Conservation (phyloP, 352 stramenopile species). For the Peronospora destructor region DNA sequence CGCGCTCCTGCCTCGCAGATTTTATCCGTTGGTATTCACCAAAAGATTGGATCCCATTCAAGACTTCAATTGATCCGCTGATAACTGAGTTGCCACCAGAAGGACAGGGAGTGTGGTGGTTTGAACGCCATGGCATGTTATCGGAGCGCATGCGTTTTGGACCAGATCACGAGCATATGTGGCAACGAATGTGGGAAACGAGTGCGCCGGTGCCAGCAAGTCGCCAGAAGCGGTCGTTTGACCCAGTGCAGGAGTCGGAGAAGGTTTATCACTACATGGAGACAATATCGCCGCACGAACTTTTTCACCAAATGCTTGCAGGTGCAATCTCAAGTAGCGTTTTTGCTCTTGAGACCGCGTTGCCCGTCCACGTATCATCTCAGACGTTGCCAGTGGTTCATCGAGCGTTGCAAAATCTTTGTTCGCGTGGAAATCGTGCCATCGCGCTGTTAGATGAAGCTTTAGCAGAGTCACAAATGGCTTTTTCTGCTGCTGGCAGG, state of each 20-base stretch:
- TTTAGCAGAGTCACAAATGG: slow-evolving; percentile 54
- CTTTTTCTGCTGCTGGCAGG: slow-evolving; percentile 32
- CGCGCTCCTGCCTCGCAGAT: slow-evolving; percentile 52
- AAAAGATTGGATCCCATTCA: slow-evolving; percentile 64
- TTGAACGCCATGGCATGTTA: slow-evolving; percentile 59
- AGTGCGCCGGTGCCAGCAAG: slow-evolving; percentile 38
- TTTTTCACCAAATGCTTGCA: slow-evolving; percentile 77
- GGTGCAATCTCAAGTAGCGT: slow-evolving; percentile 51
- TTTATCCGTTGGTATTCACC: slow-evolving; percentile 84
- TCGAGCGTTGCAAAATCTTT: slow-evolving; percentile 32
- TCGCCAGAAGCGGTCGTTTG: slow-evolving; percentile 68
- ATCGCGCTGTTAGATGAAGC: slow-evolving; percentile 60
- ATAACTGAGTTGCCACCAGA: slow-evolving; percentile 32
- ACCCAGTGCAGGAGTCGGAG: slow-evolving; percentile 65
- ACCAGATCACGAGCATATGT: slow-evolving; percentile 39
- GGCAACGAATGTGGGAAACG: slow-evolving; percentile 72
- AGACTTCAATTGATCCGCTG: slow-evolving; percentile 18
- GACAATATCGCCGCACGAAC: slow-evolving; percentile 63
- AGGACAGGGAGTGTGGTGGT: slow-evolving; percentile 55
- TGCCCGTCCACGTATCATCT: slow-evolving; percentile 28
- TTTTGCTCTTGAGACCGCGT: slow-evolving; percentile 45
- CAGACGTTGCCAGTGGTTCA: slow-evolving; percentile 33
- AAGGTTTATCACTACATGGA: slow-evolving; percentile 82
- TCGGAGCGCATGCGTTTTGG: slow-evolving; percentile 65
- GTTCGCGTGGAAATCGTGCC: slow-evolving; percentile 33